Base-by-base conservation (phyloP, 495 filamentous ascomycete species). In the Neurospora cerealis region DNA sequence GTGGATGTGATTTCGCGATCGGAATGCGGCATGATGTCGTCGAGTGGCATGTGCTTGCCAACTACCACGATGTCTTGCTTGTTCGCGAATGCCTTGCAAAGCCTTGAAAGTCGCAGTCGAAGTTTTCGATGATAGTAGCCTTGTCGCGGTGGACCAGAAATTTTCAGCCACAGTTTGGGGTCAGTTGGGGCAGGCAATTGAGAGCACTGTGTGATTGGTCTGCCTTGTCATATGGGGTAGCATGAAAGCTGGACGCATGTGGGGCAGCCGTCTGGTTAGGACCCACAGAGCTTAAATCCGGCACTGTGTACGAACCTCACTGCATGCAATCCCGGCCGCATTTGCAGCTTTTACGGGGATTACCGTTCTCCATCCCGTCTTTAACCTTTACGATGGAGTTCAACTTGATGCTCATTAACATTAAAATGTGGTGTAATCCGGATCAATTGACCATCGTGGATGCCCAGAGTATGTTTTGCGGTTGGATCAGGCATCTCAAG, bases 1-100 rank as follows among this genome's bases (percentile, higher is more conserved):
- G 84, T 85, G 72, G 87, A 81, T 74, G 87, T 88, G 70, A 83
- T 80, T 70, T 89, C 87, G 71, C 81, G 79, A 54, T 82, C 82
- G 32, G 83, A 87, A 71, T 83, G 86, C 74, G 87, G 83, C 85
- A 87, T 87, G 44, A 69, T 81, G 72, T 66, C 71, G 69, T 42
- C 36, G 40, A 32, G 21, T 69, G n/a, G 60, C 70, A 78, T 39
- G 21, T 37, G 44, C n/a, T 42, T 42, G 34, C 32, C 24, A 69
- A 42, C 70, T 71, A 74, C 54, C 24, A 34, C 28, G 54, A 66
- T 34, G 54, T 66, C 28, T 54, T 28, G 69, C 48, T 70, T 60
- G 46, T 40, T 75, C 62, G 73, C 34, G 17, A 44, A 32, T 72
- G 70, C 54, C 38, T 74, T 72, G 38, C 32, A 19, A 34, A 40